phyloP scores from a whole-genome alignment of 1,284 basidiomycete species.

The Irpex sp. region DNA sequence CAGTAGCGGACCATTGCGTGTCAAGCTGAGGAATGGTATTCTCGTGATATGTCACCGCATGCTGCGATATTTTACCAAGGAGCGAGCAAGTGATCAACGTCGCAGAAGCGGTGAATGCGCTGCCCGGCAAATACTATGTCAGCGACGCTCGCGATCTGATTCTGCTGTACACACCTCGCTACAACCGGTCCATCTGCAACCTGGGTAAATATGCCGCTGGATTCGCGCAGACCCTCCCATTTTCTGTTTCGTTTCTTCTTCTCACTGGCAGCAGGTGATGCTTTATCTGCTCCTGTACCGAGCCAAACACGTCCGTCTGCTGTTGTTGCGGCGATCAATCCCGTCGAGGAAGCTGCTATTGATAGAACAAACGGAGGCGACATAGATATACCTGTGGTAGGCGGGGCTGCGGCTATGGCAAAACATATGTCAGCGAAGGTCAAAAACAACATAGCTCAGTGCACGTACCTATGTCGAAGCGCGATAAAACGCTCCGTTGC shows the following conservation, averaged over 20 bases:
- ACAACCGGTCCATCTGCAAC: conserved; percentile 70
- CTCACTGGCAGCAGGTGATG: conserved; percentile 20
- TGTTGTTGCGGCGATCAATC: conserved; percentile 63
- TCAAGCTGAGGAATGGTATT: conserved; percentile 30
- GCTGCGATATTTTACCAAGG: conserved; percentile 50
- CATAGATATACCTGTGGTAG: conserved; percentile 47
- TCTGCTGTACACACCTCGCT: conserved; percentile 43
- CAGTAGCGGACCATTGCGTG: conserved; percentile 42
- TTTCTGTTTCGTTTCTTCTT: conserved; percentile 56
- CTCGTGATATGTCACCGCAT: conserved; percentile 35
- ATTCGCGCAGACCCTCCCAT: conserved; percentile 65
- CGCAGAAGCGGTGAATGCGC: conserved; percentile 43
- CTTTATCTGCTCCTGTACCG: conserved; percentile 63
- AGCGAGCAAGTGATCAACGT: conserved; percentile 55
- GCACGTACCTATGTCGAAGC: conserved; percentile 52
- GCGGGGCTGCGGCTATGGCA: conserved; percentile 34
- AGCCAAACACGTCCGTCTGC: conserved; percentile 73
- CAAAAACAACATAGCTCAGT: background rate
- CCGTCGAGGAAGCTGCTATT: conserved; percentile 50
- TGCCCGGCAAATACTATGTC: conserved; percentile 22
- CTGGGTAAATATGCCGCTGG: conserved; percentile 42
- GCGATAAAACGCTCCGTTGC: conserved; percentile 56
- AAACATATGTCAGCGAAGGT: background rate
- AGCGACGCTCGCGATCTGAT: conserved; percentile 5
- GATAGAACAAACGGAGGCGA: conserved; percentile 73